These are phyloP conservation scores for Pleoardoris graminearum DNA, from an alignment of 2,329 filamentous ascomycete genomes.

Conservation along the genomic window DNA sequence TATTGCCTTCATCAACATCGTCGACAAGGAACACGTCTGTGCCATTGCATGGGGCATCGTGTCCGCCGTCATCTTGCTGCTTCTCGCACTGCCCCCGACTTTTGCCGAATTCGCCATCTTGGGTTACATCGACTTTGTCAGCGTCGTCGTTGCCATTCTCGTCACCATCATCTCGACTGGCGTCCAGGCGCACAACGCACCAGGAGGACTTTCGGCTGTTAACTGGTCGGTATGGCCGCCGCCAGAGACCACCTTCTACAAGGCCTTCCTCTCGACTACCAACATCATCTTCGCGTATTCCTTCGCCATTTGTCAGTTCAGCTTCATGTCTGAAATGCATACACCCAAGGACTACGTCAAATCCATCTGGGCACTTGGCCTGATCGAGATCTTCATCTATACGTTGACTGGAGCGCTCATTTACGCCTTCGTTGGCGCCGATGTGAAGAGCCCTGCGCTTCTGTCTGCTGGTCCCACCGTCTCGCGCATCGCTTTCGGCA, in stretches of 20 bases:
- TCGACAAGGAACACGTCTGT: conserved; percentile 64
- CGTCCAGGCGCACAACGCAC: conserved; percentile 35
- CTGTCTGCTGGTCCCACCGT: conserved; percentile 62
- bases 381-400: conserved; percentile 64
- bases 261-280: conserved; percentile 55
- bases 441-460: conserved; percentile 67
- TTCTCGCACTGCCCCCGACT: conserved; percentile 65
- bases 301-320: conserved; percentile 71
- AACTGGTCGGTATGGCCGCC: conserved; percentile 42
- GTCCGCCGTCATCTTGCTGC: conserved; percentile 62
- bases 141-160: conserved; percentile 66
- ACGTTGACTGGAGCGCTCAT: conserved; percentile 70
- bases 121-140: conserved; percentile 60
- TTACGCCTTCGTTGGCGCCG: conserved; percentile 67
- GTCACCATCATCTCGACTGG: conserved; percentile 72
- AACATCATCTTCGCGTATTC: conserved; percentile 39
- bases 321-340: conserved; percentile 68
- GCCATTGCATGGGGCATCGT: conserved; percentile 67
- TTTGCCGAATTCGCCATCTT: conserved; percentile 66
- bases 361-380: conserved; percentile 58
- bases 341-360: conserved; percentile 66
- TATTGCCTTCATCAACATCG: conserved; percentile 66
- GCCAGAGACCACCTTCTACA: conserved; percentile 62
- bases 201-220: conserved; percentile 35
- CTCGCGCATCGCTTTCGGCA: conserved; percentile 71